Evolutionary conservation across 345 rosid species (phyloP), one percentile per base, ranked within the genome.

Genomic region (Eucalyptus brandiana): DNA sequence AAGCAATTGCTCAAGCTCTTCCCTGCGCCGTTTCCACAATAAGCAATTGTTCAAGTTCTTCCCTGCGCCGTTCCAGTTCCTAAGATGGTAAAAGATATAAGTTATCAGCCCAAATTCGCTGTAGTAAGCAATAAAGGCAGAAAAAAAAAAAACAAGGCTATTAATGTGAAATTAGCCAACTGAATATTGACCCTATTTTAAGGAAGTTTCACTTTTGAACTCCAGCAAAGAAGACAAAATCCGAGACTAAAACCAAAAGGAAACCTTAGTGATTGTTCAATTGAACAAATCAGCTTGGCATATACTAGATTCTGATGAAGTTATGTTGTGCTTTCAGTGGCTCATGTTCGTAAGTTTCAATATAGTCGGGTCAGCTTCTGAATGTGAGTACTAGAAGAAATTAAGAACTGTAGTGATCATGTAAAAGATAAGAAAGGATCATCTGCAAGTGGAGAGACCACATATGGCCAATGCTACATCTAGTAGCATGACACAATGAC

Each of bases 11-110:
- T 98, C 97, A 60, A 98, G 96, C 80, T 98, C 98, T 90, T 93
- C 98, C 91, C 94, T 94, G 85, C 58, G 24, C 92, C 69, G 92
- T 90, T 91, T 96, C 97, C 83, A 88, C 88, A 44, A 98, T 8
- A 85, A 98, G 97, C 91, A 97, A 91, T 87, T 95, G 99, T 93
- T 98, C 97, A 58, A 98, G 96, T 87, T 98, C 99, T 90, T 93
- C 98, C 91, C 94, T 94, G 86, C 98, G 96, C 87, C 93, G 93
- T 88, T 95, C 97, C 91, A 98, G 89, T 65, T 98, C 97, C 99
- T 98, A 96, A 45, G 32, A 69, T 80, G 50, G 72, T 65, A 32
- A 80, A 86, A 45, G 87, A 81, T 28, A 32, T 10, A 34, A 80
- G 44, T 76, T 21, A 76, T n/a, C 15, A 40, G 28, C 28, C 28